Evolutionary conservation across 2,329 filamentous ascomycete species (phyloP), one percentile per base, ranked within the genome.

Genomic region (Penicillium sp.): DNA sequence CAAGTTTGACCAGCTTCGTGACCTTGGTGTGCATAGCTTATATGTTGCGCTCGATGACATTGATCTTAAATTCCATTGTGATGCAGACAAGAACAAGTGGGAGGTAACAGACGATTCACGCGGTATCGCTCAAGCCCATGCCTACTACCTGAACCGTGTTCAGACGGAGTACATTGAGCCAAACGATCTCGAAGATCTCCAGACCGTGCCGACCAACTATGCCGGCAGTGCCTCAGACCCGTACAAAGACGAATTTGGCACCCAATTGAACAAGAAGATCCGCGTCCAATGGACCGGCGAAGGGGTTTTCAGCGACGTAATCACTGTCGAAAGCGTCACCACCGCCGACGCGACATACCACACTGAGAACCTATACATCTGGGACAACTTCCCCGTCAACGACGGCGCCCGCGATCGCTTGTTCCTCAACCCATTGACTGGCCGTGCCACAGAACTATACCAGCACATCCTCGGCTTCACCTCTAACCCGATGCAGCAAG

Each of bases 361-460:
- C 13, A 64, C 62, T 10, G 61, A 64, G 7, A 64, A 64, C 8
- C 18, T 64, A 16, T 64, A 54, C 47, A 10, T 64, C 6, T 64
- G 62, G 62, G 61, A 64, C 38, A 64, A 64, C 30, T 64, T 64
- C 55, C 62, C 62, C n/a, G 62, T 64, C 16, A 64, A 64, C 41
- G 62, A 64, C 18, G 59, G 51, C 23, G 61, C 55, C 29, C 59
- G 57, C n/a, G 41, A 61, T 32, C 61, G 57, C 4, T 47, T 64
- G 2, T 64, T 64, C 53, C 58, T 64, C n/a, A 64, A 64, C 50
- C 62, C 62, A 2, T 55, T 64, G 8, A 62, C 47, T n/a, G 56
- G 52, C 30, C 62, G 62, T 27, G 53, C 47, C 18, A 26, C 59
- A 2, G 50, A 56, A 10, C 51, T 64, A 7, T 60, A 64, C 40